Evolutionary conservation across 805 yeast species (phyloP), one percentile per base, ranked within the genome.

Genomic region (Hanseniaspora guilliermondii): DNA sequence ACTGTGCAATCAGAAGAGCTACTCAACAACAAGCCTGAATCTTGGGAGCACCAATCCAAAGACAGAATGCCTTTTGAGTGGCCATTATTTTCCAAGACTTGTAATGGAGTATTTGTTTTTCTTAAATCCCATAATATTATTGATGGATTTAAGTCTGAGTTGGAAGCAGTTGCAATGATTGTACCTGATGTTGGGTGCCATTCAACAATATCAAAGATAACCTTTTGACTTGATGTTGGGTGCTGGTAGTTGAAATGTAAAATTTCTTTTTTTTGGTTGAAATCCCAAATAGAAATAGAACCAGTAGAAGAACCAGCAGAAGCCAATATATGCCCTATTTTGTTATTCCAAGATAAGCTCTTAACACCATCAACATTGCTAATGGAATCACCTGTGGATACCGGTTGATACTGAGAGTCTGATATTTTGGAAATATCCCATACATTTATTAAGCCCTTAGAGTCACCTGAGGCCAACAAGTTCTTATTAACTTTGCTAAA

Each of bases 161-260:
- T 88, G 30, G 93, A 82, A 27, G 95, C 96, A 25, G 97, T 91
- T 27, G 85, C 80, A 56, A 93, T 77, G 65, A 80, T 83, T 16
- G 97, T 91, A 56, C 91, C 80, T 69, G 82, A 83, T 44, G 76
- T 70, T 55, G 99, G 98, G 68, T 93, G 97, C 99, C 99, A 93
- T 56, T 83, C 87, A 14, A 93, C 94, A 57, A 78, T 76, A 36
- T 94, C 80, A 49, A 91, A 76, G 55, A 82, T 83, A 24, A 88
- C 83, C 63, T 83, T 77, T 30, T 73, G 66, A 16, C 72, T 69
- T 4, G 73, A 66, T 21, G 65, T 61, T 12, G 78, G 70, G 7
- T 83, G 80, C 22, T 81, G 72, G 67, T 87, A 86, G 55, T 80
- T 77, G 65, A 93, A 75, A 67, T 87, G 96, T 58, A 93, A 72